These are phyloP conservation scores for Monosporascus sp. DNA, from an alignment of 2,329 filamentous ascomycete genomes.

Conservation along the genomic window DNA sequence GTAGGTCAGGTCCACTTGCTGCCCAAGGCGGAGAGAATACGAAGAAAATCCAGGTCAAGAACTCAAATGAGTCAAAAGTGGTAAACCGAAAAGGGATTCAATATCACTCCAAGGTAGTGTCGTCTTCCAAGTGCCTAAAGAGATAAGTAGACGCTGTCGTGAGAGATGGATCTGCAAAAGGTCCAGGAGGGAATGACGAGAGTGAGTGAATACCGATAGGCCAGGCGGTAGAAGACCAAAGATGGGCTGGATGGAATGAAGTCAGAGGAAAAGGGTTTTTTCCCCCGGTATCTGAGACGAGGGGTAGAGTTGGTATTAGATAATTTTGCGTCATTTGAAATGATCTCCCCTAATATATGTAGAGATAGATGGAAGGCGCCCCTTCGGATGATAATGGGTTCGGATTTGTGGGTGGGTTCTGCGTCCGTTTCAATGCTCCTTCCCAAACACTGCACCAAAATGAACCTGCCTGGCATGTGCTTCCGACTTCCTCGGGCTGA, in stretches of 20 bases:
- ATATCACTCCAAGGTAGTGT: conserved; percentile 9
- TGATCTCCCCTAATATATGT: background rate
- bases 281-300: background rate
- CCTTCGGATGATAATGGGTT: background rate
- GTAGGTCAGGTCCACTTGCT: background rate
- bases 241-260: background rate
- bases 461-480: no score
- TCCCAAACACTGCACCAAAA: background rate
- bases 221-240: conserved; percentile 4
- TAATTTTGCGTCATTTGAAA: background rate
- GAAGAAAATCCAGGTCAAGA: background rate
- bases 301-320: no score
- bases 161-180: conserved; percentile 8
- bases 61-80: background rate
- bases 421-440: background rate
- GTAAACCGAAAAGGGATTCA: conserved; percentile 2
- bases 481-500: background rate
- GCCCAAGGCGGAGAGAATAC: background rate
- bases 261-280: background rate
- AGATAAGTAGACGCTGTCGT: background rate
- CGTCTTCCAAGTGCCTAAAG: conserved; percentile 6
- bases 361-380: background rate
- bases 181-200: conserved; percentile 4
- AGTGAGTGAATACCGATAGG: background rate
- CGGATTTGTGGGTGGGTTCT: no score